Evolutionary conservation across 83 land plant species (phyloP).

Genomic region (Picea engelmannii): DNA sequence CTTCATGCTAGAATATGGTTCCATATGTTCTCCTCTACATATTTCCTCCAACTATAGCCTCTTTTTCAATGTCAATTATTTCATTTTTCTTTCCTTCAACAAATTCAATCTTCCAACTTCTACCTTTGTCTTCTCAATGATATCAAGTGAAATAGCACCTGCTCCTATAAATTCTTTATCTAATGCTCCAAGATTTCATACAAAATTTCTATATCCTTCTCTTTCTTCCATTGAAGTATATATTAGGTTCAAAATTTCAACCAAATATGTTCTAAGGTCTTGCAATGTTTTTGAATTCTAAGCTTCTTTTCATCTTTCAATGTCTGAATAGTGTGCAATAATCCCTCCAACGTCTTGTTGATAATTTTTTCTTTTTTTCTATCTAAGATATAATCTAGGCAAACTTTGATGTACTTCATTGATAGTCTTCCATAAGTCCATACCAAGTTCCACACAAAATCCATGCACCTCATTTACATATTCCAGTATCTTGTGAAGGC

Average conservation of each 20-base stretch:
- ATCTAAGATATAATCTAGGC: neutral
- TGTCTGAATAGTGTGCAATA: constrained; percentile 8
- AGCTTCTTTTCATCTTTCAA: constrained; percentile 5
- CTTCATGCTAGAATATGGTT: constrained; percentile 65
- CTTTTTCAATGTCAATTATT: constrained; percentile 69
- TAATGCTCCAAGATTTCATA: constrained; percentile 39
- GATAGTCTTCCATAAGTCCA: constrained; percentile 19
- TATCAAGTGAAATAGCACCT: constrained; percentile 48
- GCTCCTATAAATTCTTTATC: constrained; percentile 36
- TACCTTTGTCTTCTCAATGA: constrained; percentile 61
- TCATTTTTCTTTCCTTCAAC: constrained; percentile 72
- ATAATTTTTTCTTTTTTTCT: constrained; percentile 24
- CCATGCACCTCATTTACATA: constrained; percentile 20
- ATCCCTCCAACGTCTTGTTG: constrained; percentile 21
- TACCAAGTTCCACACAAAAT: constrained; percentile 18
- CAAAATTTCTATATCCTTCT: constrained; percentile 53
- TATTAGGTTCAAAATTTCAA: constrained; percentile 72
- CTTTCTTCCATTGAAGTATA: constrained; percentile 60
- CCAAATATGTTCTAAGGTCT: constrained; percentile 53
- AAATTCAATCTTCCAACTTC: constrained; percentile 69
- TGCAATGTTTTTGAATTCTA: constrained; percentile 42
- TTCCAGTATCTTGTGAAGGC: constrained; percentile 21
- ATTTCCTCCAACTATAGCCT: constrained; percentile 75
- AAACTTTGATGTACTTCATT: constrained; percentile 30
- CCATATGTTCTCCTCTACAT: constrained; percentile 64